phyloP scores from a whole-genome alignment of 371 early-diverging fungal species.

The Rhizopus sp. region DNA sequence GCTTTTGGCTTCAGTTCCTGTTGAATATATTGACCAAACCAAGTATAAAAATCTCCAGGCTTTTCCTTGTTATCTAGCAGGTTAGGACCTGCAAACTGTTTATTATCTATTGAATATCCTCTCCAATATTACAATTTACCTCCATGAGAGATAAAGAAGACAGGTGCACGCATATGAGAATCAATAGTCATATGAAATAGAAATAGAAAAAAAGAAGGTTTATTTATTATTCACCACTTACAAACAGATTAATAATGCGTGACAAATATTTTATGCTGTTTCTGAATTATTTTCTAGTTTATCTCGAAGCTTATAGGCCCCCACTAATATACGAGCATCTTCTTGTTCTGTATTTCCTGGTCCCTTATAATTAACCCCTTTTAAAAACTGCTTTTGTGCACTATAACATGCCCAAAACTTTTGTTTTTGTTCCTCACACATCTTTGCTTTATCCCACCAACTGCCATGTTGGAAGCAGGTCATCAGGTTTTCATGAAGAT shows the following conservation, averaged over 20 bases:
- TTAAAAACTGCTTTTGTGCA: conserved; percentile 50
- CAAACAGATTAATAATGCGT: too few relatives aligned
- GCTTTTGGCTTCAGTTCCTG: conserved; percentile 50
- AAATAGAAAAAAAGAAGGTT: too few relatives aligned
- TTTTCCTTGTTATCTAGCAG: conserved; percentile 49
- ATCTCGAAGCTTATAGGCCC: conserved; percentile 22
- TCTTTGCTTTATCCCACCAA: conserved; percentile 65
- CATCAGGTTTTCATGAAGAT: conserved; percentile 52
- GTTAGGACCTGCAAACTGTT: conserved; percentile 51
- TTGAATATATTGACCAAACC: conserved; percentile 52
- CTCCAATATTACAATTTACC: conserved; percentile 25
- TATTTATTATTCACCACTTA: too few relatives aligned
- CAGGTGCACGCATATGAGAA: conserved; percentile 23
- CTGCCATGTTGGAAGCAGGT: conserved; percentile 59
- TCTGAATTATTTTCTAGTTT: conserved; percentile 10
- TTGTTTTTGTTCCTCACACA: conserved; percentile 64
- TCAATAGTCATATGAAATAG: neutral
- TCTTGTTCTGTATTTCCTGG: conserved; percentile 40
- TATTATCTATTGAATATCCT: conserved; percentile 10
- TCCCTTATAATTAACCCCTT: conserved; percentile 43
- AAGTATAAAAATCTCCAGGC: conserved; percentile 46
- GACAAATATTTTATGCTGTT: too few relatives aligned
- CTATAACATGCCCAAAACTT: conserved; percentile 55
- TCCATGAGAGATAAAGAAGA: conserved; percentile 48
- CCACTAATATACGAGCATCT: conserved; percentile 26